Conservation (phyloP, 2,329 filamentous ascomycete species). For the Pseudocercospora eumusae region DNA sequence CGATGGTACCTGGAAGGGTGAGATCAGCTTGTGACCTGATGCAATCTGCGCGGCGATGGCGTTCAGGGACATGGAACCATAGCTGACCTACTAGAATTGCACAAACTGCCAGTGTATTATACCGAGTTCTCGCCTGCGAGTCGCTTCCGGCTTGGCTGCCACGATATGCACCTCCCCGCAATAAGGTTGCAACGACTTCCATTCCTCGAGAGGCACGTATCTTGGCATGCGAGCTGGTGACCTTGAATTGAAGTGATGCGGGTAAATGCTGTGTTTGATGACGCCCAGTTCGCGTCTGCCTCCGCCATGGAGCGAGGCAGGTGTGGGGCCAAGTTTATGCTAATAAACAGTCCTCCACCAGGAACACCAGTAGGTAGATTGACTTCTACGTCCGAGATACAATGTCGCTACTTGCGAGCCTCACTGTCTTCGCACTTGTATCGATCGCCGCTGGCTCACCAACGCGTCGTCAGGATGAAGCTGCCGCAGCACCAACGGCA, state of each 20-base stretch:
- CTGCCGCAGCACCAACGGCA: conserved; percentile 28
- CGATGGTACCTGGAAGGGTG: conserved; percentile 84
- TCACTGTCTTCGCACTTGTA: background rate
- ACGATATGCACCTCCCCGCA: conserved; percentile 10
- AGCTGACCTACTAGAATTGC: background rate
- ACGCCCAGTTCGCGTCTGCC: background rate
- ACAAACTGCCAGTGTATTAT: background rate
- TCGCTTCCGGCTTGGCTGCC: background rate
- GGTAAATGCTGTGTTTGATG: background rate
- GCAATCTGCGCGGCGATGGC: background rate
- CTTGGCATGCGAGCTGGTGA: conserved; percentile 2
- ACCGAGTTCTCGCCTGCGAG: background rate
- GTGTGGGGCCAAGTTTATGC: background rate
- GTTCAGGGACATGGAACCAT: background rate
- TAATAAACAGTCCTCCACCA: background rate
- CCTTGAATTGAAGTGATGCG: conserved; percentile 1
- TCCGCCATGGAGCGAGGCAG: background rate
- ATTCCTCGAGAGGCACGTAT: conserved; percentile 7
- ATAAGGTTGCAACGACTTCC: background rate
- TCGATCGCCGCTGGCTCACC: background rate
- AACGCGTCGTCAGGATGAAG: background rate
- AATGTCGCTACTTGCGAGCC: background rate
- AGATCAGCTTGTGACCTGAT: conserved; percentile 67
- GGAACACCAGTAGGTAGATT: background rate
- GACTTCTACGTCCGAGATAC: background rate